phyloP scores from a whole-genome alignment of 306 rosid species.

The Gillenia trifoliata region DNA sequence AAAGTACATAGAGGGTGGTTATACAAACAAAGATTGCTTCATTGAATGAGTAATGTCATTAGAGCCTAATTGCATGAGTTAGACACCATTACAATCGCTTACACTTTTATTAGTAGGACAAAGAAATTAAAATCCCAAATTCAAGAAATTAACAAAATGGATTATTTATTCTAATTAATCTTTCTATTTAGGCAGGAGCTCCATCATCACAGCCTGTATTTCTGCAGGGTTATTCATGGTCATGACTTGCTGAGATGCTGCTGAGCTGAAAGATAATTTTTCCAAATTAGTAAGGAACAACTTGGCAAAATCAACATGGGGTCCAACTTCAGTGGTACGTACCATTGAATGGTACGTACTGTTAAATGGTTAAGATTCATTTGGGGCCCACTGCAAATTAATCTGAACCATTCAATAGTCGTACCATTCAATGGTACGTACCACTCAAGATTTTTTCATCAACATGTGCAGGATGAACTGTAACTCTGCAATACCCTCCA shows the following conservation, averaged over 20 bases:
- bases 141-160: too few species aligned
- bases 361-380: too few species aligned
- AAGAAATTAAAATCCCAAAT: neutral
- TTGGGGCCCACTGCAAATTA: too few species aligned
- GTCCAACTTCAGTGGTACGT: too few species aligned
- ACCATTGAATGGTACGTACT: too few species aligned
- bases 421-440: too few species aligned
- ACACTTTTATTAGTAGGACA: neutral
- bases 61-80: neutral
- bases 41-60: too few species aligned
- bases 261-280: neutral
- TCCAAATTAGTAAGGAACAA: slow-evolving; percentile 26
- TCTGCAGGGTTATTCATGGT: neutral
- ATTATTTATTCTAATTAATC: neutral
- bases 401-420: too few species aligned
- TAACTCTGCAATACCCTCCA: slow-evolving; percentile 63
- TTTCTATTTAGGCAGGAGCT: neutral
- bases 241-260: neutral
- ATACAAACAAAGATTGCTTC: too few species aligned
- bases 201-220: neutral
- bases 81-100: neutral
- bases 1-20: too few species aligned
- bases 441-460: too few species aligned
- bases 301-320: slow-evolving; percentile 59
- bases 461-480: slow-evolving; percentile 60